These are phyloP conservation scores for Cercophora samala DNA, from an alignment of 495 filamentous ascomycete genomes.

Conservation along the genomic window DNA sequence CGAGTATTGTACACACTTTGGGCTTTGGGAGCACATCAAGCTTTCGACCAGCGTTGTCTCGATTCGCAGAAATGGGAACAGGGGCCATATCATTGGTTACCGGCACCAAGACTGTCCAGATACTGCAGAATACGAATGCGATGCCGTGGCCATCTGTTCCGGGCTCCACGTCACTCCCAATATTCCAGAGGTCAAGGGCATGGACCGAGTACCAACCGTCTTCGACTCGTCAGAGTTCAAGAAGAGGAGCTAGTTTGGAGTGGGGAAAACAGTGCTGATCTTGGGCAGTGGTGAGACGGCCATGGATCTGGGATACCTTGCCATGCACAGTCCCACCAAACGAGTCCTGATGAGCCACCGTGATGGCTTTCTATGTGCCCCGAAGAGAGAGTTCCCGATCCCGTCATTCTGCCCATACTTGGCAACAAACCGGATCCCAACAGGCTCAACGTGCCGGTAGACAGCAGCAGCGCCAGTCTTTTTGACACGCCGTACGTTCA, in stretches of 20 bases:
- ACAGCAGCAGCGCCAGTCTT: slow-evolving; percentile 42
- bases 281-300: slow-evolving; percentile 46
- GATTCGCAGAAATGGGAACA: slow-evolving; percentile 21
- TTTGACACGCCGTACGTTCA: slow-evolving; percentile 51
- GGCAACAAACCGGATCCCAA: slow-evolving; percentile 27
- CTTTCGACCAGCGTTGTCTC: slow-evolving; percentile 32
- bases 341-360: slow-evolving; percentile 42
- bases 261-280: slow-evolving; percentile 39
- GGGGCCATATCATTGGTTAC: slow-evolving; percentile 21
- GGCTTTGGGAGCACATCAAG: slow-evolving; percentile 38
- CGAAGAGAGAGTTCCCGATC: slow-evolving; percentile 23
- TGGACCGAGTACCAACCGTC: slow-evolving; percentile 37
- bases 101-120: too few species aligned
- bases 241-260: slow-evolving; percentile 35
- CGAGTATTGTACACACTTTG: slow-evolving; percentile 40
- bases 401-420: slow-evolving; percentile 25
- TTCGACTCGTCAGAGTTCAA: slow-evolving; percentile 47
- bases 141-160: slow-evolving; percentile 37
- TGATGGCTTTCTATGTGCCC: slow-evolving; percentile 41
- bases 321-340: slow-evolving; percentile 39
- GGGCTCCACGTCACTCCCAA: slow-evolving; percentile 30
- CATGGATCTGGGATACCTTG: slow-evolving; percentile 42
- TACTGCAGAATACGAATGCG: slow-evolving; percentile 31
- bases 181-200: slow-evolving; percentile 37
- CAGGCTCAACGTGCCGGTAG: slow-evolving; percentile 41